These are phyloP conservation scores for Meredithiella fracta DNA, from an alignment of 2,329 filamentous ascomycete species.

Conservation along the genomic window DNA sequence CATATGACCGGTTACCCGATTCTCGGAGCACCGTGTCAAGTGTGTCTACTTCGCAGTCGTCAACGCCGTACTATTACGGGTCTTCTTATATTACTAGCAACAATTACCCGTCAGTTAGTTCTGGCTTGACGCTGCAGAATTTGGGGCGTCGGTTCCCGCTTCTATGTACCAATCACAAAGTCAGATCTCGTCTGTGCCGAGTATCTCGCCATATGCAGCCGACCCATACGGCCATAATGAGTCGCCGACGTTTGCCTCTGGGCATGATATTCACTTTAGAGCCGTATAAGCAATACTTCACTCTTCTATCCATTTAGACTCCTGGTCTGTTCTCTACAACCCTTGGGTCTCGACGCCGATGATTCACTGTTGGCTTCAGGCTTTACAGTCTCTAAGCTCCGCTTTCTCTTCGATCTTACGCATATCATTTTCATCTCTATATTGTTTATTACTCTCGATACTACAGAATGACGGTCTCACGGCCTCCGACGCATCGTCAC, in stretches of 20 bases:
- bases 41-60: slow-evolving; percentile 4
- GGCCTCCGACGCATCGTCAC: neutral
- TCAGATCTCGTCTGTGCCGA: slow-evolving; percentile 1
- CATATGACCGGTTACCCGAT: slow-evolving; percentile 8
- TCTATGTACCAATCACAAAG: slow-evolving; percentile 13
- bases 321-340: too few species aligned
- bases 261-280: slow-evolving; percentile 12
- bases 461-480: neutral
- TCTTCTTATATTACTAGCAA: slow-evolving; percentile 10
- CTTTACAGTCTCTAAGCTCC: neutral
- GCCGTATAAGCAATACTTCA: neutral
- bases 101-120: slow-evolving; percentile 10
- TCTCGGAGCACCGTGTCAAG: slow-evolving; percentile 6
- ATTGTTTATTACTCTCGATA: neutral
- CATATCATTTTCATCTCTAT: neutral
- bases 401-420: neutral
- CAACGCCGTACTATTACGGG: slow-evolving; percentile 10
- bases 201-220: slow-evolving; percentile 4
- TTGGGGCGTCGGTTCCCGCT: slow-evolving; percentile 4
- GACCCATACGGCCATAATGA: slow-evolving; percentile 13
- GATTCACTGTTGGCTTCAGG: too few species aligned
- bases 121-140: slow-evolving; percentile 7
- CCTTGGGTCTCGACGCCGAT: too few species aligned
- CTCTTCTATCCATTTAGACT: too few species aligned
- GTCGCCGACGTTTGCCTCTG: slow-evolving; percentile 7